phyloP scores from a whole-genome alignment of 1,284 basidiomycete species.

The Chalciporus piperatoides region DNA sequence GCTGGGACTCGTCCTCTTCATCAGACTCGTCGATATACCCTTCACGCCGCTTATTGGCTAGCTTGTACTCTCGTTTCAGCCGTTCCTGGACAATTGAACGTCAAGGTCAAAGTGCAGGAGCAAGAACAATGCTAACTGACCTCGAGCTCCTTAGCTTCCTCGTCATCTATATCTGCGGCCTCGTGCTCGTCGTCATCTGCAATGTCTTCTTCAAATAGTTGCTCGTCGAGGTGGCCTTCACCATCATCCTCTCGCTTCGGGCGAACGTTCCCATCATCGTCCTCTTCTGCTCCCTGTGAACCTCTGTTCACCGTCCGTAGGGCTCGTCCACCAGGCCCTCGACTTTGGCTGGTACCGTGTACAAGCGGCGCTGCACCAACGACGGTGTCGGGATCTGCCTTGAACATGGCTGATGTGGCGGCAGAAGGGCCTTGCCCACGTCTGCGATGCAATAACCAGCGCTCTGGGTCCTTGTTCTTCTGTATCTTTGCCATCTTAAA shows the following conservation, averaged over 20 bases:
- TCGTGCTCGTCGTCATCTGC: conserved; percentile 85
- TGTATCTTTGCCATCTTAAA: conserved; percentile 48
- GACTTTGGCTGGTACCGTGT: conserved; percentile 48
- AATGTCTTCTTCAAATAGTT: conserved; percentile 80
- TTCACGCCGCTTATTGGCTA: conserved; percentile 70
- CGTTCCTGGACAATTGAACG: conserved; percentile 55
- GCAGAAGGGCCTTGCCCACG: conserved; percentile 55
- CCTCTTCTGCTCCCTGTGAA: conserved; percentile 69
- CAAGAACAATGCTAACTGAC: conserved; percentile 36
- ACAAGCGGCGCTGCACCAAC: conserved; percentile 45
- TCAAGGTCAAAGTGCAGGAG: conserved; percentile 2
- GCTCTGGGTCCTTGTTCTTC: conserved; percentile 69
- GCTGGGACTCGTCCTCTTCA: conserved; percentile 57
- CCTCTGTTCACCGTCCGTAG: conserved; percentile 61
- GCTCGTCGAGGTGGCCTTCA: conserved; percentile 77
- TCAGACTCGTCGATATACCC: conserved; percentile 67
- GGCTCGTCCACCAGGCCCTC: conserved; percentile 61
- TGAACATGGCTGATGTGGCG: conserved; percentile 62
- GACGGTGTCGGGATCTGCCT: conserved; percentile 49
- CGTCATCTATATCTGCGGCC: conserved; percentile 70
- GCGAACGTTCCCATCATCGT: conserved; percentile 45
- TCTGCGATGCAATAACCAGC: conserved; percentile 61
- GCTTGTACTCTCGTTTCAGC: conserved; percentile 76
- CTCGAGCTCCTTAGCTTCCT: conserved; percentile 84
- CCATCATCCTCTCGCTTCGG: conserved; percentile 57